Conservation (phyloP, 2,329 filamentous ascomycete species). For the Ophiostoma australiae region DNA sequence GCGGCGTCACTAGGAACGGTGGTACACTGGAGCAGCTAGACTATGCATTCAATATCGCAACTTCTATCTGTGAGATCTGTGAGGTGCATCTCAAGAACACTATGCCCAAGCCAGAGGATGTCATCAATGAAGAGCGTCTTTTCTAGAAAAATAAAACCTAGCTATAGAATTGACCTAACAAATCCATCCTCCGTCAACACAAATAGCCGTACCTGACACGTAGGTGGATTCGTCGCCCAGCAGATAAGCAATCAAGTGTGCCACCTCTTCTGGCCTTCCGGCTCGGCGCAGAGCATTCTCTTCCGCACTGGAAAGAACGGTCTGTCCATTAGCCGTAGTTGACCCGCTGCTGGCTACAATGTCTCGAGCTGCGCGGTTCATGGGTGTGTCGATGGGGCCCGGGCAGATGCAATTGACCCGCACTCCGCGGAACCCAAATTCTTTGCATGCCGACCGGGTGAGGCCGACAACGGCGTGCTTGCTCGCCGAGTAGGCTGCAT, state of each 20-base stretch:
- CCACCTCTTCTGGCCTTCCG: background rate
- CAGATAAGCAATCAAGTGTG: background rate
- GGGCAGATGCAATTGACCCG: constrained; percentile 25
- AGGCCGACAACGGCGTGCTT: constrained; percentile 27
- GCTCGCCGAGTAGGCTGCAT: constrained; percentile 27
- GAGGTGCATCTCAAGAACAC: background rate
- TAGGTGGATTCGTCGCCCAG: background rate
- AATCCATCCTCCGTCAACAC: background rate
- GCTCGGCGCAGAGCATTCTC: background rate
- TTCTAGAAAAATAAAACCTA: background rate
- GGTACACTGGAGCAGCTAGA: background rate
- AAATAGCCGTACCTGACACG: background rate
- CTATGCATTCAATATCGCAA: background rate
- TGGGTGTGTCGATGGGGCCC: constrained; percentile 23
- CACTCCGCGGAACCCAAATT: constrained; percentile 24
- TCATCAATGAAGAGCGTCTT: background rate
- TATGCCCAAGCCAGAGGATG: background rate
- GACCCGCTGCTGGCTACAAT: constrained; percentile 17
- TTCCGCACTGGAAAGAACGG: background rate
- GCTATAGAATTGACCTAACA: background rate
- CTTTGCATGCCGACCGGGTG: constrained; percentile 23
- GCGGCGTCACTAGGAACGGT: background rate
- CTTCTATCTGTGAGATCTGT: background rate
- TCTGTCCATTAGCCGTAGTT: background rate
- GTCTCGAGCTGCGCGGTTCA: constrained; percentile 20